Conservation (phyloP, 768 basidiomycete genomes). For the Zangia roseola region DNA sequence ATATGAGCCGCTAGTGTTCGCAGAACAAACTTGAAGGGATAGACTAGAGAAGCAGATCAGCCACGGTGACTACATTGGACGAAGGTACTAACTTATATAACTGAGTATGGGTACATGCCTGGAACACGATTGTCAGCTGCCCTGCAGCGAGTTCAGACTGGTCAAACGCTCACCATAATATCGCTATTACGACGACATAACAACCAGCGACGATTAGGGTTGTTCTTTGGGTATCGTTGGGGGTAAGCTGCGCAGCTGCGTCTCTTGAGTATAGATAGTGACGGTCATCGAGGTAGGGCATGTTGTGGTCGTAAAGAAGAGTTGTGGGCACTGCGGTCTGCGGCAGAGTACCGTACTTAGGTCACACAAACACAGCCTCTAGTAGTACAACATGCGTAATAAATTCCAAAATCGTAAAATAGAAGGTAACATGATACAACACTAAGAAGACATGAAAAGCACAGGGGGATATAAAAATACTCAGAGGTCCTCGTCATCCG, state of each 20-base stretch:
- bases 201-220: constrained; percentile 80
- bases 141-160: background rate
- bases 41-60: constrained; percentile 49
- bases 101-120: constrained; percentile 81
- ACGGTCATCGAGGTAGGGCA: constrained; percentile 26
- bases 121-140: constrained; percentile 4
- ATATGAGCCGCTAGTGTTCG: background rate
- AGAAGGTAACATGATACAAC: constrained; percentile 18
- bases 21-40: constrained; percentile 85
- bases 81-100: constrained; percentile 59
- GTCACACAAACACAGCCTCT: too few relatives aligned
- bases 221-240: constrained; percentile 67
- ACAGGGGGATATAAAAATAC: constrained; percentile 9
- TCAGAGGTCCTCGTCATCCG: constrained; percentile 59
- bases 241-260: constrained; percentile 44
- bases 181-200: constrained; percentile 73
- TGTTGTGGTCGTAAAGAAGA: constrained; percentile 27
- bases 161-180: constrained; percentile 61
- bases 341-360: background rate
- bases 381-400: background rate
- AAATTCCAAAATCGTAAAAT: constrained; percentile 17
- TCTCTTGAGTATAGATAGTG: constrained; percentile 27
- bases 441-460: constrained; percentile 14
- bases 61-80: background rate
- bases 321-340: constrained; percentile 6